These are phyloP conservation scores for Mortierella sp. DNA, from an alignment of 371 early-diverging fungal genomes.

Conservation along the genomic window DNA sequence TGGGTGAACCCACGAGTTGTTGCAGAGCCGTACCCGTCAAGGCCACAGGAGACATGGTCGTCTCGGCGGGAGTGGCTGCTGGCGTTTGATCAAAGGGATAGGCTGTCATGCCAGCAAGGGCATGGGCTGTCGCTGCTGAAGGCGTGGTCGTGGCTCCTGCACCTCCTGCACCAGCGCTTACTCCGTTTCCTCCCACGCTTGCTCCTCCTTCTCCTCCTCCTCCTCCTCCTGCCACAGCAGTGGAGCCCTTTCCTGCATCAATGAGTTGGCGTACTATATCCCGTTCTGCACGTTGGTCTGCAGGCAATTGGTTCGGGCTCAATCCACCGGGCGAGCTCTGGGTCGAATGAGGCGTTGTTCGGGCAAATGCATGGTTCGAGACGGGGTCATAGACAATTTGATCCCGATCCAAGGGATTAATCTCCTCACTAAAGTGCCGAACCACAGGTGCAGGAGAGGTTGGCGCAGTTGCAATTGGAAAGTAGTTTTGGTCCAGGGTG, in stretches of 20 bases:
- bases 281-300: slow-evolving; percentile 15
- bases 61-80: not conserved
- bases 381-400: slow-evolving; percentile 34
- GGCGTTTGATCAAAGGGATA: slow-evolving; percentile 16
- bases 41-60: slow-evolving; percentile 26
- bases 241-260: slow-evolving; percentile 23
- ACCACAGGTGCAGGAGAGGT: slow-evolving; percentile 54
- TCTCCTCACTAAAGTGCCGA: slow-evolving; percentile 42
- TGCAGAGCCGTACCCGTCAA: not conserved
- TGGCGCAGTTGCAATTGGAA: slow-evolving; percentile 74
- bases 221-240: not conserved
- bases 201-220: no score
- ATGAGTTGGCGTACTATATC: slow-evolving; percentile 34
- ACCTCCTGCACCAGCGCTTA: not conserved
- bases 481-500: slow-evolving; percentile 65
- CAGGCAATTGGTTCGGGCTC: slow-evolving; percentile 35
- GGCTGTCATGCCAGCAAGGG: not conserved
- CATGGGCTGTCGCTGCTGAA: not conserved
- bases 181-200: no score
- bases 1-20: slow-evolving; percentile 20
- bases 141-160: not conserved
- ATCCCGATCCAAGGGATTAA: slow-evolving; percentile 45
- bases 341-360: slow-evolving; percentile 22
- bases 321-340: slow-evolving; percentile 43
- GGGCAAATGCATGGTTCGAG: slow-evolving; percentile 39